Percentiles rank a stretch among this genome's conserved stretches.
Evolutionary conservation across 495 filamentous ascomycete genomes (phyloP).

Genomic region (Penicillium malachiteum): DNA sequence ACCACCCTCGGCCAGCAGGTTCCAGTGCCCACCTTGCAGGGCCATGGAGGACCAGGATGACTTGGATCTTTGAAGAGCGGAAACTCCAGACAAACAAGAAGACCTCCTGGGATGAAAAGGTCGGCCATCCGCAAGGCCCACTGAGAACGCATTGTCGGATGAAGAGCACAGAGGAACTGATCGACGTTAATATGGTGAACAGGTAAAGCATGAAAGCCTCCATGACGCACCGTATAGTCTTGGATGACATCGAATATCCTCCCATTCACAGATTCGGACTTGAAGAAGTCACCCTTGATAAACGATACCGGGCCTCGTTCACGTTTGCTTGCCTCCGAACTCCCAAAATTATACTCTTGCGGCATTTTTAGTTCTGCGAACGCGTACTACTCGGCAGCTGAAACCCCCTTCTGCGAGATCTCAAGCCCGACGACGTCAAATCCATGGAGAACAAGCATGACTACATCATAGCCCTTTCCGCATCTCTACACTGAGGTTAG

Average conservation of each 20-base stretch:
- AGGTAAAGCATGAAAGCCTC: background rate
- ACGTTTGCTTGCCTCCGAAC: background rate
- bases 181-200: background rate
- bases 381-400: constrained; percentile 20
- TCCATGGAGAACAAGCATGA: constrained; percentile 32
- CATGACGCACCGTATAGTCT: constrained; percentile 65
- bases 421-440: constrained; percentile 30
- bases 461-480: constrained; percentile 33
- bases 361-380: constrained; percentile 12
- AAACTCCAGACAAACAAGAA: constrained; percentile 45
- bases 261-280: constrained; percentile 22
- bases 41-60: constrained; percentile 39
- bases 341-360: constrained; percentile 20
- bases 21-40: constrained; percentile 38
- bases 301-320: constrained; percentile 39
- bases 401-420: constrained; percentile 24
- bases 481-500: constrained; percentile 23
- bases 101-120: constrained; percentile 24
- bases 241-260: constrained; percentile 68
- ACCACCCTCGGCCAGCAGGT: constrained; percentile 23
- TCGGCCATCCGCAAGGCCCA: constrained; percentile 38
- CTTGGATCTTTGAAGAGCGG: constrained; percentile 39
- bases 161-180: constrained; percentile 45
- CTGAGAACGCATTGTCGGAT: constrained; percentile 29
- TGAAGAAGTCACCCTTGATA: constrained; percentile 65